Conservation (phyloP, 305 asterid species). For the Fraxinus angustifolia region DNA sequence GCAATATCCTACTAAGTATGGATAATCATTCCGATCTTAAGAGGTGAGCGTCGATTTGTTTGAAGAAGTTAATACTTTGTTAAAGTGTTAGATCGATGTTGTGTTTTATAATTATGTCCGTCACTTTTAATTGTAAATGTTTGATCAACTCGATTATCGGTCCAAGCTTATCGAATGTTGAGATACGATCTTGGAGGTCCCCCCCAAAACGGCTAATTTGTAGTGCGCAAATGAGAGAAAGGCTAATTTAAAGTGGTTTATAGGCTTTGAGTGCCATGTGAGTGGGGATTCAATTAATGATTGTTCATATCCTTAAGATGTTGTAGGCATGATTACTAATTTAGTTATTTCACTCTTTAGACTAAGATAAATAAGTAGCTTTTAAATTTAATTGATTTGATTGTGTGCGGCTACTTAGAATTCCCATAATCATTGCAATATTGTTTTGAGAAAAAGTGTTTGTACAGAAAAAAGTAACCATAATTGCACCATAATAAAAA, state of each 20-base stretch:
- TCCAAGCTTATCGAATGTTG: neutral
- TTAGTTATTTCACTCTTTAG: neutral
- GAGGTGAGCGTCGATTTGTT: neutral
- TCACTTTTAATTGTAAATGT: neutral
- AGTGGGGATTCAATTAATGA: neutral
- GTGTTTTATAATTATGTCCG: neutral
- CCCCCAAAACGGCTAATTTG: neutral
- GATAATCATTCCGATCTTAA: neutral
- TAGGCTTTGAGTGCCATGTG: conserved; percentile 7
- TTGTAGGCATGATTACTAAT: conserved; percentile 2
- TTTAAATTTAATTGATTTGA: neutral
- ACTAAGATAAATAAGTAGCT: neutral
- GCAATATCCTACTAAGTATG: neutral
- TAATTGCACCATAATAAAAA: too few relatives aligned
- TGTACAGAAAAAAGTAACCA: too few relatives aligned
- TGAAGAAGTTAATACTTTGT: neutral
- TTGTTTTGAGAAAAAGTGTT: neutral
- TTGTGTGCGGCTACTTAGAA: neutral
- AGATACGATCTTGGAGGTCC: neutral
- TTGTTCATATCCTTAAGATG: conserved; percentile 8
- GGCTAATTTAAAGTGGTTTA: neutral
- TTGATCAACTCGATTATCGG: neutral
- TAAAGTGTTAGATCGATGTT: neutral
- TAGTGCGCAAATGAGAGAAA: neutral
- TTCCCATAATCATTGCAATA: neutral